Percentiles rank a stretch among this genome's conserved stretches.
phyloP scores from a whole-genome alignment of 83 land plant species.

The Picea mariana region DNA sequence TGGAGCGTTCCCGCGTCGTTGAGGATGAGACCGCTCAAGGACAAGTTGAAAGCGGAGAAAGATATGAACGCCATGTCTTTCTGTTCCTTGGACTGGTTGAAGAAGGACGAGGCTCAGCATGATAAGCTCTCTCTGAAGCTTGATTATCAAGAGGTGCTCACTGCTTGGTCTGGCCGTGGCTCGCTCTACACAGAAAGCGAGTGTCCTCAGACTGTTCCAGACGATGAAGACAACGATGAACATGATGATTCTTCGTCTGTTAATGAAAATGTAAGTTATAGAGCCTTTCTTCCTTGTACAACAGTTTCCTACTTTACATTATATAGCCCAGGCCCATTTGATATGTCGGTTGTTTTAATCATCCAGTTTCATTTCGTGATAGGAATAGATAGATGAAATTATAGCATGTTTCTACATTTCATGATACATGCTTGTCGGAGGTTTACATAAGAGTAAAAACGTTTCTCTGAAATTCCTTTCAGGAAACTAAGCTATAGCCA shows the following conservation, averaged over 20 bases:
- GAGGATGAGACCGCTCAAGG: neutral
- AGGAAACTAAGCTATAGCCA: too few relatives aligned
- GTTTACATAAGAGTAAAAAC: too few relatives aligned
- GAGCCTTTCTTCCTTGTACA: neutral
- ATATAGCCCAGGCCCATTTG: neutral
- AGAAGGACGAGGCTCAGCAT: neutral
- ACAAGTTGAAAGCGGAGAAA: neutral
- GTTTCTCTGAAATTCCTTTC: too few relatives aligned
- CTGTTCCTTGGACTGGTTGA: neutral
- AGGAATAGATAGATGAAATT: too few relatives aligned
- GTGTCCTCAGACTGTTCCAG: conserved; percentile 44
- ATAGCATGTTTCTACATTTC: neutral
- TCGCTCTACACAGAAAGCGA: conserved; percentile 51
- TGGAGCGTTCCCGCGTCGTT: neutral
- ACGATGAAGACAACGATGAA: neutral
- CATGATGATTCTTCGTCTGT: neutral
- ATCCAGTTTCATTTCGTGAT: too few relatives aligned
- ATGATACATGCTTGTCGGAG: neutral
- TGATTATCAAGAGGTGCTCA: conserved; percentile 69
- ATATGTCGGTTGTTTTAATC: neutral
- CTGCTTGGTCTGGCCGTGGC: conserved; percentile 74
- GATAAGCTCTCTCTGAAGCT: conserved; percentile 48
- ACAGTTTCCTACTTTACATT: neutral
- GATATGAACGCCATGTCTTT: neutral
- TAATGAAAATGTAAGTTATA: neutral